Evolutionary conservation across 805 yeast genomes (phyloP).

Genomic region (Candida nemodendra): DNA sequence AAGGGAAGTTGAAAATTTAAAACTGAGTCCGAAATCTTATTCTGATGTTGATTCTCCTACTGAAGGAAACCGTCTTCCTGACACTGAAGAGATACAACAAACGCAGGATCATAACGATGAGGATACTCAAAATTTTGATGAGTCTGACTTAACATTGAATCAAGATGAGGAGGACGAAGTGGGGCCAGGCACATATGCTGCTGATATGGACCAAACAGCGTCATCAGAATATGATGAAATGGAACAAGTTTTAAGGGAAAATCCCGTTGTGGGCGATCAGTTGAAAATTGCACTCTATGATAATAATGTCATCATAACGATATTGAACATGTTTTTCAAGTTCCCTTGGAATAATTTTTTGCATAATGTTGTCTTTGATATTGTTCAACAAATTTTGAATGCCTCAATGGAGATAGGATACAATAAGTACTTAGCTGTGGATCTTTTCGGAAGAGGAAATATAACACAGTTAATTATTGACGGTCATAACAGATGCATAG

Average conservation of each 20-base stretch:
- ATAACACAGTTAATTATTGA: slow-evolving; percentile 55
- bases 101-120: slow-evolving; percentile 8
- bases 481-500: slow-evolving; percentile 60
- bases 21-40: slow-evolving; percentile 19
- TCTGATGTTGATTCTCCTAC: slow-evolving; percentile 5
- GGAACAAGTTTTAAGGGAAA: slow-evolving; percentile 41
- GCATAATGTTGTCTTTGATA: slow-evolving; percentile 96
- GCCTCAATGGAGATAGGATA: slow-evolving; percentile 80
- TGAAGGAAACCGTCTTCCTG: slow-evolving; percentile 6
- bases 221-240: slow-evolving; percentile 21
- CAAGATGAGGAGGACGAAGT: slow-evolving; percentile 28
- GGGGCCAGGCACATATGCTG: slow-evolving; percentile 32
- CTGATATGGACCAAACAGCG: slow-evolving; percentile 20
- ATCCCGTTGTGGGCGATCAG: slow-evolving; percentile 75
- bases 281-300: slow-evolving; percentile 82
- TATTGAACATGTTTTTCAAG: slow-evolving; percentile 66
- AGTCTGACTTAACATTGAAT: slow-evolving; percentile 21
- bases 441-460: slow-evolving; percentile 63
- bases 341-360: slow-evolving; percentile 97
- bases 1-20: slow-evolving; percentile 32
- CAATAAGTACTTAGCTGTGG: slow-evolving; percentile 72
- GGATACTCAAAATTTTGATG: slow-evolving; percentile 27
- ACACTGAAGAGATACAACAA: no score
- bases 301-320: slow-evolving; percentile 61
- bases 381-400: slow-evolving; percentile 90